A percentile compares a stretch with the other conserved stretches of the same genome.
Evolutionary conservation across 2,329 filamentous ascomycete species (phyloP).

Genomic region (Exophiala bonariae): DNA sequence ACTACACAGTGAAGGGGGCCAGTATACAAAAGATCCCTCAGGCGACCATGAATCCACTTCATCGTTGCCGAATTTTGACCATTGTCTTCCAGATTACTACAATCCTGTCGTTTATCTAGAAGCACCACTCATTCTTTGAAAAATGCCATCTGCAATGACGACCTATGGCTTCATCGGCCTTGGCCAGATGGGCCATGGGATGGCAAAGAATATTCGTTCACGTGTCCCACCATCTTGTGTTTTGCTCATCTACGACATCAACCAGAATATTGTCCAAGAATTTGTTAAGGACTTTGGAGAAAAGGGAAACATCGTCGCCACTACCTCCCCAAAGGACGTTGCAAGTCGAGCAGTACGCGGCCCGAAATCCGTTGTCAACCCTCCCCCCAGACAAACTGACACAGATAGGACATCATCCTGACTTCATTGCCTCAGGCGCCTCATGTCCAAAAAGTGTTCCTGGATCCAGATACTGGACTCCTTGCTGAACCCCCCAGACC

Average conservation of each 20-base stretch:
- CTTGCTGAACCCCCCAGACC: slow-evolving; percentile 3
- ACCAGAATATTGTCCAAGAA: slow-evolving; percentile 39
- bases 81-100: too few species aligned
- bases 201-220: slow-evolving; percentile 41
- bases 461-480: slow-evolving; percentile 3
- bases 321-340: slow-evolving; percentile 36
- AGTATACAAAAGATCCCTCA: too few species aligned
- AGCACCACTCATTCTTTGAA: too few species aligned
- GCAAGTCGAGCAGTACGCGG: slow-evolving; percentile 37
- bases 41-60: too few species aligned
- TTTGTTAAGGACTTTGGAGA: slow-evolving; percentile 35
- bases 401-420: slow-evolving; percentile 9
- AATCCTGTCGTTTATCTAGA: too few species aligned
- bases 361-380: slow-evolving; percentile 31
- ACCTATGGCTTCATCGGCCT: too few species aligned
- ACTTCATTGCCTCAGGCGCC: slow-evolving; percentile 8
- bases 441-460: slow-evolving; percentile 2
- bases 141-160: too few species aligned
- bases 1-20: too few species aligned
- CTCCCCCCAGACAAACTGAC: not conserved
- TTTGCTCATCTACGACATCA: too few species aligned
- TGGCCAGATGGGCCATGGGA: slow-evolving; percentile 42
- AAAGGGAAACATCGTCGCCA: too few species aligned
- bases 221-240: too few species aligned
- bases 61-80: too few species aligned